Evolutionary conservation across 108 stramenopile species (phyloP).

Genomic region (Cyclotella kingstonii): DNA sequence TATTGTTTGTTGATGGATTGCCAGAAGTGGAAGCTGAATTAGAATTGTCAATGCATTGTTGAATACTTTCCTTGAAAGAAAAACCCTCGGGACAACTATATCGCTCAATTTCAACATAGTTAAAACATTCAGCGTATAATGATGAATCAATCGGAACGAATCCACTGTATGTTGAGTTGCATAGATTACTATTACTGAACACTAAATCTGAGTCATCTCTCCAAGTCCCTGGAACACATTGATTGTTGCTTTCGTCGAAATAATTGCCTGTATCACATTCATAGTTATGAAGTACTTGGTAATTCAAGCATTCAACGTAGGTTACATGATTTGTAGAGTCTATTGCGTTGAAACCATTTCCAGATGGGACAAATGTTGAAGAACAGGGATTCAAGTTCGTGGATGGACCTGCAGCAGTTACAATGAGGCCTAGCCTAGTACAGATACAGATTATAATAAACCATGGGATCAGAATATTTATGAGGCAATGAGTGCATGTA

Average conservation of each 20-base stretch:
- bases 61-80: background rate
- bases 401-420: conserved; percentile 7
- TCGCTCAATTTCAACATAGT: conserved; percentile 8
- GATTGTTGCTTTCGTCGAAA: conserved; percentile 11
- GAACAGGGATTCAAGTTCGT: conserved; percentile 19
- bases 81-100: conserved; percentile 14
- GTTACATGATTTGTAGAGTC: conserved; percentile 15
- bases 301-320: conserved; percentile 17
- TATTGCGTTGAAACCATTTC: conserved; percentile 12
- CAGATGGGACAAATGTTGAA: background rate
- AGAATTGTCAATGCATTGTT: background rate
- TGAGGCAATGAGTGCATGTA: background rate
- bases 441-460: too few relatives aligned
- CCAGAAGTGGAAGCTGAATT: background rate
- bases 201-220: background rate
- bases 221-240: conserved; percentile 11
- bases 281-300: conserved; percentile 10
- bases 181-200: background rate
- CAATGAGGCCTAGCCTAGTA: too few relatives aligned
- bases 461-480: too few relatives aligned
- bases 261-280: conserved; percentile 5
- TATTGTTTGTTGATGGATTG: background rate
- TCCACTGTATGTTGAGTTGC: background rate
- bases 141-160: conserved; percentile 9
- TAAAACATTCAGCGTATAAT: conserved; percentile 2